Percentiles rank a stretch among this genome's conserved stretches.
Conservation (phyloP, 176 grass and related monocot genomes). For the Triticum aestivum region IWGSC_CS_RefSeq_v2.1 NC_057803.1:138206110-138206609, state of each 20-base stretch:
- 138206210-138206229: conserved; percentile 26
- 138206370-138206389: too few species aligned
- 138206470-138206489: neutral
- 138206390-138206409: neutral
- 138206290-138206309: neutral
- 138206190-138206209: conserved; percentile 82
- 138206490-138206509: neutral
- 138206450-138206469: neutral
- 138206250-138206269: neutral
- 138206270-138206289: neutral
- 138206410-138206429: neutral
- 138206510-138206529: neutral
- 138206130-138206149: conserved; percentile 72
- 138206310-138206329: neutral
- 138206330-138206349: too few species aligned
- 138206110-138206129: conserved; percentile 69
- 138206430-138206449: neutral
- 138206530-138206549: neutral
- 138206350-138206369: neutral
- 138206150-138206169: conserved; percentile 89
- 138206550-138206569: neutral
- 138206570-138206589: neutral
- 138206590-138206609: neutral
- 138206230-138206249: neutral
- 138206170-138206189: conserved; percentile 92